Conservation (phyloP, 2,329 filamentous ascomycete species). For the Acrocalymma vagum region DNA sequence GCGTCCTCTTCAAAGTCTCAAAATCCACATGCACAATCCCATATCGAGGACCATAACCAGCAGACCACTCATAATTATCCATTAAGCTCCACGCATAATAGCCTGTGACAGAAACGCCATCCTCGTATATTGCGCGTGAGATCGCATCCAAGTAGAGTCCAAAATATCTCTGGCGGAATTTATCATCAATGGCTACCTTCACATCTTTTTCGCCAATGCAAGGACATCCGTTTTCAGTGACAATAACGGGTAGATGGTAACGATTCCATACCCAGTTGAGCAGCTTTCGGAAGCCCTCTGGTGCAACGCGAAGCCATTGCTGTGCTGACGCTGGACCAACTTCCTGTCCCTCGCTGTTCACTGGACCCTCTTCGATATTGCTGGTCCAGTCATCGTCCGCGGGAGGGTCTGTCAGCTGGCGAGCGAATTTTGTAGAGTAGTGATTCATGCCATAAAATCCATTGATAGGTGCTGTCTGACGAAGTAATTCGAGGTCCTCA, state of each 20-base stretch:
- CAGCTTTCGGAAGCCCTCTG: slow-evolving; percentile 66
- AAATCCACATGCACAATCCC: slow-evolving; percentile 54
- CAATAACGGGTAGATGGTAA: slow-evolving; percentile 51
- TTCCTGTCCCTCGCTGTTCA: slow-evolving; percentile 48
- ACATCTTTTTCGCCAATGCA: slow-evolving; percentile 48
- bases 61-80: slow-evolving; percentile 54
- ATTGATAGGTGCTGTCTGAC: not conserved
- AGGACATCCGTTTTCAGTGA: slow-evolving; percentile 51
- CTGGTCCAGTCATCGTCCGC: slow-evolving; percentile 51
- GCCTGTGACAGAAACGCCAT: slow-evolving; percentile 47
- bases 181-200: slow-evolving; percentile 47
- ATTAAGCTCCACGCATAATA: slow-evolving; percentile 55
- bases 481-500: slow-evolving; percentile 47
- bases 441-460: slow-evolving; percentile 53
- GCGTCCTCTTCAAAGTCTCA: slow-evolving; percentile 44
- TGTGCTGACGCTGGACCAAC: slow-evolving; percentile 49
- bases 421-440: slow-evolving; percentile 51
- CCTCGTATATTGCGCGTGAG: slow-evolving; percentile 46
- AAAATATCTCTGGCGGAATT: slow-evolving; percentile 50
- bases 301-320: slow-evolving; percentile 49
- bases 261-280: slow-evolving; percentile 53
- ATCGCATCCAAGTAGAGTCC: slow-evolving; percentile 47
- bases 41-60: slow-evolving; percentile 50
- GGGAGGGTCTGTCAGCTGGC: slow-evolving; percentile 43
- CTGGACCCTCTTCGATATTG: slow-evolving; percentile 59